phyloP scores from a whole-genome alignment of 768 basidiomycete genomes.

The Mycena belliarum region DNA sequence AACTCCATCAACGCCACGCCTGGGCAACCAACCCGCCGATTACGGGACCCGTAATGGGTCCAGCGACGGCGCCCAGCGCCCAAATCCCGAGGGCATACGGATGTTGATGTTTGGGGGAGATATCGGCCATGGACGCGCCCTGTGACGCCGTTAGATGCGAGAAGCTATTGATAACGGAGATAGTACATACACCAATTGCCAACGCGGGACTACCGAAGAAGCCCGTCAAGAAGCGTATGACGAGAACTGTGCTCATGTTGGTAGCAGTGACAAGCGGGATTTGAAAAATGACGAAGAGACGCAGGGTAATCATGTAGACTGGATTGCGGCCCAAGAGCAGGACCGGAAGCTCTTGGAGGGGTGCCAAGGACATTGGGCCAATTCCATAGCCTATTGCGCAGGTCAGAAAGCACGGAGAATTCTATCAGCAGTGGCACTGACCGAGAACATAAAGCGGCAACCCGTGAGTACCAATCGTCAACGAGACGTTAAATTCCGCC shows the following conservation, averaged over 20 bases:
- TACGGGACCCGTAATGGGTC: constrained; percentile 9
- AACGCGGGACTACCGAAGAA: constrained; percentile 35
- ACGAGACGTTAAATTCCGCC: constrained; percentile 29
- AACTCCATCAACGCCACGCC: constrained; percentile 15
- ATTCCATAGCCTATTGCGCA: constrained; percentile 15
- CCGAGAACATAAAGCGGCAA: constrained; percentile 30
- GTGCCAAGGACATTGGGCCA: constrained; percentile 31
- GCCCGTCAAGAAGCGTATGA: constrained; percentile 35
- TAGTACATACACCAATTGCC: constrained; percentile 29
- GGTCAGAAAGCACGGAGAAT: neutral
- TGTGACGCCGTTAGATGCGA: neutral
- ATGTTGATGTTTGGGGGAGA: constrained; percentile 4
- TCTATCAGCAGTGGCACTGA: constrained; percentile 1
- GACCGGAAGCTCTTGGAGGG: constrained; percentile 10
- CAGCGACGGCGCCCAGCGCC: constrained; percentile 22
- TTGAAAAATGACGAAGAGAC: constrained; percentile 33
- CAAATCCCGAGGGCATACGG: constrained; percentile 11
- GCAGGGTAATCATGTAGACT: constrained; percentile 23
- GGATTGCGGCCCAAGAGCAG: constrained; percentile 6
- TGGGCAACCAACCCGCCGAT: constrained; percentile 12
- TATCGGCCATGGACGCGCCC: constrained; percentile 11
- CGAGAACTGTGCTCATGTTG: constrained; percentile 32
- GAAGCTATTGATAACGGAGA: neutral
- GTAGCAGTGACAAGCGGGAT: constrained; percentile 33
- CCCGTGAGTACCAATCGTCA: constrained; percentile 31